Evolutionary conservation across 306 rosid species (phyloP).

Genomic region (Lathyrus sativus): DNA sequence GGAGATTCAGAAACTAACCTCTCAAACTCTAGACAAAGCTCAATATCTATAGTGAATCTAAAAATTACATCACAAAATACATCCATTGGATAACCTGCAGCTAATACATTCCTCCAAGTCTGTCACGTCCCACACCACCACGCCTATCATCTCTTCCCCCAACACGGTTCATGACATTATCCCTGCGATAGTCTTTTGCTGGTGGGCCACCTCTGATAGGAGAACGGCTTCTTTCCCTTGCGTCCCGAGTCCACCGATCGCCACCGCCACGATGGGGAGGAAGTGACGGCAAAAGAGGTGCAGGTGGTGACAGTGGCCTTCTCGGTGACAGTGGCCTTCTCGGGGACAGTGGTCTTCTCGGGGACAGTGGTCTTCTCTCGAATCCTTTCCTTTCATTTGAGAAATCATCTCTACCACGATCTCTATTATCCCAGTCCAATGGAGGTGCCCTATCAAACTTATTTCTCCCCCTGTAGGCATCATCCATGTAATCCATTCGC

Average conservation of each 20-base stretch:
- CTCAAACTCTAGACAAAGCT: slow-evolving; percentile 28
- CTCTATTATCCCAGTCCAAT: slow-evolving; percentile 66
- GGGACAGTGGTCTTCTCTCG: slow-evolving; percentile 78
- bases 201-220: slow-evolving; percentile 69
- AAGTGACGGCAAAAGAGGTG: slow-evolving; percentile 46
- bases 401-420: slow-evolving; percentile 70
- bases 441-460: slow-evolving; percentile 77
- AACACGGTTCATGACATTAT: slow-evolving; percentile 48
- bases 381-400: slow-evolving; percentile 64
- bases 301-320: slow-evolving; percentile 71
- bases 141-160: slow-evolving; percentile 64
- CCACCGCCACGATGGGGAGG: slow-evolving; percentile 49
- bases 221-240: slow-evolving; percentile 80
- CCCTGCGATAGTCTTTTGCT: slow-evolving; percentile 65
- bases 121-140: slow-evolving; percentile 60
- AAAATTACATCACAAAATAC: slow-evolving; percentile 12
- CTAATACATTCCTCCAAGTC: slow-evolving; percentile 70
- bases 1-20: slow-evolving; percentile 31
- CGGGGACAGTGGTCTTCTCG: slow-evolving; percentile 66
- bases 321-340: slow-evolving; percentile 31
- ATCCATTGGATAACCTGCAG: slow-evolving; percentile 9
- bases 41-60: slow-evolving; percentile 32
- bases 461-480: slow-evolving; percentile 68
- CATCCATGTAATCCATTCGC: slow-evolving; percentile 63
- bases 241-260: slow-evolving; percentile 52